Percentiles rank a stretch among this genome's conserved stretches.
Conservation (phyloP, 164 flowering plant species). For the Annona cherimola region DNA sequence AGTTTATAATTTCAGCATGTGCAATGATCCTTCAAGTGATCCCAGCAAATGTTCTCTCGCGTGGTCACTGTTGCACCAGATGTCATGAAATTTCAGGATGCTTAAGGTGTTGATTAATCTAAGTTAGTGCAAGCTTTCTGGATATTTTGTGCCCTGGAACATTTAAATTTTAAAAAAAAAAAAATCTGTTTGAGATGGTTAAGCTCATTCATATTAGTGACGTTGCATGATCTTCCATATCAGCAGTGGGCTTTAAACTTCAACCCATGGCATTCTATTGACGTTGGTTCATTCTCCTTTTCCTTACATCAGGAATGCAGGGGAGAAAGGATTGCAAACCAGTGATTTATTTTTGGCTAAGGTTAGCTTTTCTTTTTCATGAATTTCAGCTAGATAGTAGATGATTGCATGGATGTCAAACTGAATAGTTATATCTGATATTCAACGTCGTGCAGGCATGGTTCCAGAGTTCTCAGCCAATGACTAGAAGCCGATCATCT, state of each 20-base stretch:
- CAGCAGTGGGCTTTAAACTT: not conserved
- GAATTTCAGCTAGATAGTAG: not conserved
- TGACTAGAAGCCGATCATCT: slow-evolving; percentile 86
- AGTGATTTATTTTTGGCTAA: slow-evolving; percentile 61
- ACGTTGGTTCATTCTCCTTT: slow-evolving; percentile 3
- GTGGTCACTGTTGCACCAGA: not conserved
- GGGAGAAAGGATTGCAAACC: slow-evolving; percentile 48
- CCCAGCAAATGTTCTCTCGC: no score
- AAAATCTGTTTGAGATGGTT: not conserved
- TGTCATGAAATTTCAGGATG: not conserved
- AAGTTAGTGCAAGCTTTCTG: not conserved
- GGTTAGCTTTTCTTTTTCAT: slow-evolving; percentile 26
- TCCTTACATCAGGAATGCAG: slow-evolving; percentile 37
- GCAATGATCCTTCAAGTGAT: not conserved
- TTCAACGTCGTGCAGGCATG: slow-evolving; percentile 53
- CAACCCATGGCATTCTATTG: not conserved
- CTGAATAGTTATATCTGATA: slow-evolving; percentile 9
- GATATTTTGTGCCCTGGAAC: not conserved
- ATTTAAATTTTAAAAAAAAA: not conserved
- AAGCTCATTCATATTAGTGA: not conserved
- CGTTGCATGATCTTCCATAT: not conserved
- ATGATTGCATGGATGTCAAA: not conserved
- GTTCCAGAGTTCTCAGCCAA: slow-evolving; percentile 76
- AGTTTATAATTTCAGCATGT: no score
- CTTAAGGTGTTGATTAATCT: not conserved